These are phyloP conservation scores for Cystoderma amianthinum DNA, from an alignment of 768 basidiomycete genomes.

Conservation along the genomic window DNA sequence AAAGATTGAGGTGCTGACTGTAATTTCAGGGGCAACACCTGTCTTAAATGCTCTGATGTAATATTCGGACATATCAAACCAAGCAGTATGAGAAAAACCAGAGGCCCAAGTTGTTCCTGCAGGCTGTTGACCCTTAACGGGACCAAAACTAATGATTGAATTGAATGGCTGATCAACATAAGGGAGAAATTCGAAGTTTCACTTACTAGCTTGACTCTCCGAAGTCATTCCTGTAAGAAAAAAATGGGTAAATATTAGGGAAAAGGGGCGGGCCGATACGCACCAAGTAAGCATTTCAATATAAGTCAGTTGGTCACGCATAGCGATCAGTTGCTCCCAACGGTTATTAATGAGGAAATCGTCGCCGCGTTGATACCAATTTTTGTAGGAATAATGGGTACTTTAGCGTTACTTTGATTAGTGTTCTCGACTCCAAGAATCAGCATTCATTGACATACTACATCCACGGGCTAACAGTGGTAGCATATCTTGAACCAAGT, in stretches of 20 bases:
- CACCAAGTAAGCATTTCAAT: too few species aligned
- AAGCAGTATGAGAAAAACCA: slow-evolving; percentile 42
- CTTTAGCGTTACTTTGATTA: too few species aligned
- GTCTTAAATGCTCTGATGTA: slow-evolving; percentile 66
- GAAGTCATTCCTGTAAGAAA: slow-evolving; percentile 62
- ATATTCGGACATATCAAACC: slow-evolving; percentile 57
- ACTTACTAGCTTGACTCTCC: slow-evolving; percentile 69
- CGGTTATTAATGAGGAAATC: slow-evolving; percentile 63
- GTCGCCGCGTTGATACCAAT: slow-evolving; percentile 60
- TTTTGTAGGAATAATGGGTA: slow-evolving; percentile 52
- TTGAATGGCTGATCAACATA: background rate
- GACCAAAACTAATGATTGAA: slow-evolving; percentile 37
- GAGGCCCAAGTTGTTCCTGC: slow-evolving; percentile 34
- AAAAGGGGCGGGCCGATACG: too few species aligned
- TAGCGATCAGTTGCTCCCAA: slow-evolving; percentile 56
- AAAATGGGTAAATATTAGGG: too few species aligned
- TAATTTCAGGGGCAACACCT: slow-evolving; percentile 51
- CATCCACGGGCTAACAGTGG: slow-evolving; percentile 43
- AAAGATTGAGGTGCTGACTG: slow-evolving; percentile 39
- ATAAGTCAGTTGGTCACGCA: too few species aligned
- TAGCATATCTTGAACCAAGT: slow-evolving; percentile 32
- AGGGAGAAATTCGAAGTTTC: background rate
- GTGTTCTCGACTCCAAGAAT: too few species aligned
- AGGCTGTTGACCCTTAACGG: slow-evolving; percentile 45
- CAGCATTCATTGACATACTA: slow-evolving; percentile 34